Evolutionary conservation across 495 filamentous ascomycete species (phyloP).

Genomic region (Filosporella fistucella): DNA sequence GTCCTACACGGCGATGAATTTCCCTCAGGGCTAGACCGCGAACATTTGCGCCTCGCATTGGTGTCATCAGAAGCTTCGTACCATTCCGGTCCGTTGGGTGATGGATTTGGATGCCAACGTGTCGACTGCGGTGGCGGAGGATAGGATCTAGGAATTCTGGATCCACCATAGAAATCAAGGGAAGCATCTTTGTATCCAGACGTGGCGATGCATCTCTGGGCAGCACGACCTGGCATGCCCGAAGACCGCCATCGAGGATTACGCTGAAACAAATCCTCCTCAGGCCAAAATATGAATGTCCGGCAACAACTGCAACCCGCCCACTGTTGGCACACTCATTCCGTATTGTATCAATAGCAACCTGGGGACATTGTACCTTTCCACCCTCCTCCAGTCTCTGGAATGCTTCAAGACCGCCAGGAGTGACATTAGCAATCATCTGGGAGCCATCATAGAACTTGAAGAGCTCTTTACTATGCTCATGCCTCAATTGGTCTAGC

Average conservation of each 20-base stretch:
- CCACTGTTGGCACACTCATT: constrained; percentile 31
- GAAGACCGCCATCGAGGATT: constrained; percentile 38
- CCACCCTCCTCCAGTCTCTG: constrained; percentile 34
- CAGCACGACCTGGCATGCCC: constrained; percentile 43
- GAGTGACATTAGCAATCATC: constrained; percentile 40
- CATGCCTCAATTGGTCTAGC: constrained; percentile 35
- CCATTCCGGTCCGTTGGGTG: constrained; percentile 42
- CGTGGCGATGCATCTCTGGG: constrained; percentile 36
- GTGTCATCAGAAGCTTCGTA: constrained; percentile 52
- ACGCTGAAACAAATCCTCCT: constrained; percentile 36
- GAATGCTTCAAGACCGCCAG: constrained; percentile 50
- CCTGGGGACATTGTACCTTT: constrained; percentile 36
- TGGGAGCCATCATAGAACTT: constrained; percentile 50
- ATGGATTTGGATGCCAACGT: constrained; percentile 28
- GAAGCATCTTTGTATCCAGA: constrained; percentile 42
- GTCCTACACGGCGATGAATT: constrained; percentile 46
- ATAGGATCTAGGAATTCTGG: constrained; percentile 33
- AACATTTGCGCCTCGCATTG: constrained; percentile 47
- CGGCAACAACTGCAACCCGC: constrained; percentile 47
- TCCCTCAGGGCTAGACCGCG: constrained; percentile 43
- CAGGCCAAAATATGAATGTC: constrained; percentile 58
- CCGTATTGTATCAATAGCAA: constrained; percentile 44
- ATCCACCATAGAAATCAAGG: constrained; percentile 34
- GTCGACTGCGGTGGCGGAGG: constrained; percentile 19
- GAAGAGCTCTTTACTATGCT: constrained; percentile 36